A percentile compares a stretch with the other conserved stretches of the same genome.
These are phyloP conservation scores for Fomitopsis betulina DNA, from an alignment of 1,284 basidiomycete genomes.

Conservation along the genomic window DNA sequence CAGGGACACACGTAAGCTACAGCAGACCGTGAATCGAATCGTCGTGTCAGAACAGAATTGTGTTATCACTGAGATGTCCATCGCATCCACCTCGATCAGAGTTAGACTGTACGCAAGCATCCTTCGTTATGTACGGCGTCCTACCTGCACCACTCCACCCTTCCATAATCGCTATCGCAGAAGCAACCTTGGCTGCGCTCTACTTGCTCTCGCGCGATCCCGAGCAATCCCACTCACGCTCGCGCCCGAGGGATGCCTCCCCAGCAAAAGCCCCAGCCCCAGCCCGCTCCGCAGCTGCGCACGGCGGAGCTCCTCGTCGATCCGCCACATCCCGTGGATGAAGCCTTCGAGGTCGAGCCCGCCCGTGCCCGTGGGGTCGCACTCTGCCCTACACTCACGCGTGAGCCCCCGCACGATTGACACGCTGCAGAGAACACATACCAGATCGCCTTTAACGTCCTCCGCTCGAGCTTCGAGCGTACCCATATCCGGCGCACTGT, in stretches of 20 bases:
- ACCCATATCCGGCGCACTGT: slow-evolving; percentile 61
- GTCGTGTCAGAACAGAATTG: no score
- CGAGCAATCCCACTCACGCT: neutral
- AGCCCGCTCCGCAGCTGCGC: slow-evolving; percentile 33
- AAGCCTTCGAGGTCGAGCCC: slow-evolving; percentile 63
- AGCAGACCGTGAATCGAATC: neutral
- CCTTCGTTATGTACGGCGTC: neutral
- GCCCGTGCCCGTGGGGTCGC: slow-evolving; percentile 51
- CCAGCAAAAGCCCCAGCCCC: neutral
- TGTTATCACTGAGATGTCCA: neutral
- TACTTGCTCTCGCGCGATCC: neutral
- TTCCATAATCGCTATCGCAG: neutral
- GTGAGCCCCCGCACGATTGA: neutral
- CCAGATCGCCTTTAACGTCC: slow-evolving; percentile 62
- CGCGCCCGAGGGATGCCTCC: neutral
- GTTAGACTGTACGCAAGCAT: neutral
- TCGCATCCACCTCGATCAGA: neutral
- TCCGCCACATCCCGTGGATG: slow-evolving; percentile 75
- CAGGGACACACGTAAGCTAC: neutral
- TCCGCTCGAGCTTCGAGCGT: slow-evolving; percentile 50
- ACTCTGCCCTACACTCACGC: slow-evolving; percentile 50
- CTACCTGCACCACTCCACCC: neutral
- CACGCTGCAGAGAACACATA: slow-evolving; percentile 26
- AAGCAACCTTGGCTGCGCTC: neutral
- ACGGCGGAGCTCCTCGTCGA: slow-evolving; percentile 76